phyloP scores from a whole-genome alignment of 73 alveolate species.

The Halteria grandinella region DNA sequence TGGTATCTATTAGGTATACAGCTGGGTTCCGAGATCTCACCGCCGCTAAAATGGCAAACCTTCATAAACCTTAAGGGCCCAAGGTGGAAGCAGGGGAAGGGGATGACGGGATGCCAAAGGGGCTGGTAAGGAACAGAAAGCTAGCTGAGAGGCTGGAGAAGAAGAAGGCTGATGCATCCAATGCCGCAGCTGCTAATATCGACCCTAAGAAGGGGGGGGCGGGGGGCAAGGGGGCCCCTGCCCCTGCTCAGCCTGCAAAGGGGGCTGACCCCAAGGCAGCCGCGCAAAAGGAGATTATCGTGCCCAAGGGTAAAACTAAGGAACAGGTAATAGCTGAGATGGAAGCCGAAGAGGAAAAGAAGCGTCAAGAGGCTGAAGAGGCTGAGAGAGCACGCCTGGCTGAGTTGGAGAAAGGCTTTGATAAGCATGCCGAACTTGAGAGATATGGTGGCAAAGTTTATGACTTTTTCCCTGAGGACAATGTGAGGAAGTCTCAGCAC shows the following conservation, averaged over 20 bases:
- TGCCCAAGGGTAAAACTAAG: slow-evolving; percentile 73
- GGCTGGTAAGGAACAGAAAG: slow-evolving; percentile 52
- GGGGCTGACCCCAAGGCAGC: slow-evolving; percentile 83
- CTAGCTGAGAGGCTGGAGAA: slow-evolving; percentile 49
- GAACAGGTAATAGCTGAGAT: too few species aligned
- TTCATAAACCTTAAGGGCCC: too few species aligned
- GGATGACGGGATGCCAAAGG: too few species aligned
- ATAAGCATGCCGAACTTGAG: slow-evolving; percentile 78
- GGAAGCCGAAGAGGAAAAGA: slow-evolving; percentile 84
- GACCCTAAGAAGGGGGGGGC: slow-evolving; percentile 82
- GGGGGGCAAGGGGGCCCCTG: too few species aligned
- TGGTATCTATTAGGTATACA: slow-evolving; percentile 41
- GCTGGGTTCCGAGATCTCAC: slow-evolving; percentile 57
- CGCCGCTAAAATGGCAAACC: too few species aligned
- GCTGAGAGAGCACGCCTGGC: slow-evolving; percentile 68
- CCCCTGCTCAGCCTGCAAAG: slow-evolving; percentile 76
- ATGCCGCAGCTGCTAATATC: slow-evolving; percentile 64
- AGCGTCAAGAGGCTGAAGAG: slow-evolving; percentile 80
- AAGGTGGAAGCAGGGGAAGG: too few species aligned
- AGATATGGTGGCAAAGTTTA: slow-evolving; percentile 82
- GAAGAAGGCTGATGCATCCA: slow-evolving; percentile 69
- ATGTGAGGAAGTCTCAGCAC: slow-evolving; percentile 80
- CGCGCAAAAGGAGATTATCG: slow-evolving; percentile 80
- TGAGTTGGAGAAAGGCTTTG: slow-evolving; percentile 82
- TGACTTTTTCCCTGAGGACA: slow-evolving; percentile 72